Evolutionary conservation across 208 protist species (phyloP), one percentile per base, ranked within the genome.

Genomic region (Herpetomonas samuelpessoai): DNA sequence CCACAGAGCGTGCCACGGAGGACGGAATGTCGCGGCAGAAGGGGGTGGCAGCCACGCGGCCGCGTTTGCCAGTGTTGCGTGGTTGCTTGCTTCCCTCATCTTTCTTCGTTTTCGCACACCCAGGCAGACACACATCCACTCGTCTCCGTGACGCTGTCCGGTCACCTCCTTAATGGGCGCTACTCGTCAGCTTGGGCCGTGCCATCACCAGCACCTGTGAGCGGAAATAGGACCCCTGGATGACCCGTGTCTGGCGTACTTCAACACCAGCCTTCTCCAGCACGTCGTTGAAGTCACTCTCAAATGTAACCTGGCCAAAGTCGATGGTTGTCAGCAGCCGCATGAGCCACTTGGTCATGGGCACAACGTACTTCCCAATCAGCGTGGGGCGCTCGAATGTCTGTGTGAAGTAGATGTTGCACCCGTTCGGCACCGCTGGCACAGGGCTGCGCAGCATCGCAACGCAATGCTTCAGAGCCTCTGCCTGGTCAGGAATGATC

Each of bases 271-370:
- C 79, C 35, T 65, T 58, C 30, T 79, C 54, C 41, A 92, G 59
- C 9, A 72, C 67, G 2, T 60, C 55, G 18, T 62, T 29, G 59
- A 95, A 92, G 12, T 92, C 86, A 38, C 86, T 70, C 61, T 92
- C 76, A 57, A 79, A 93, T n/a, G 84, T 93, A 10, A 93, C 81
- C 22, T 79, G 59, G 52, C 86, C 89, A 81, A 93, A 90, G 68
- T 95, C 84, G 26, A 93, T 87, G 3, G 83, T 89, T 1, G 81
- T 90, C 26, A 93, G 4, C 0, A 74, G 45, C 45, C 51, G 76
- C 31, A 95, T 51, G 1, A 88, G 1, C 16, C 57, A 62, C 73
- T 91, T 92, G 41, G 88, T 66, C 10, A 79, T 31, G 16, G 83
- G 84, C 28, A 64, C 77, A 22, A 90, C 41, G 55, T 83, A 77